A percentile compares a stretch with the other conserved stretches of the same genome.
Conservation (phyloP, 345 rosid genomes). For the Aquilaria sinensis region DNA sequence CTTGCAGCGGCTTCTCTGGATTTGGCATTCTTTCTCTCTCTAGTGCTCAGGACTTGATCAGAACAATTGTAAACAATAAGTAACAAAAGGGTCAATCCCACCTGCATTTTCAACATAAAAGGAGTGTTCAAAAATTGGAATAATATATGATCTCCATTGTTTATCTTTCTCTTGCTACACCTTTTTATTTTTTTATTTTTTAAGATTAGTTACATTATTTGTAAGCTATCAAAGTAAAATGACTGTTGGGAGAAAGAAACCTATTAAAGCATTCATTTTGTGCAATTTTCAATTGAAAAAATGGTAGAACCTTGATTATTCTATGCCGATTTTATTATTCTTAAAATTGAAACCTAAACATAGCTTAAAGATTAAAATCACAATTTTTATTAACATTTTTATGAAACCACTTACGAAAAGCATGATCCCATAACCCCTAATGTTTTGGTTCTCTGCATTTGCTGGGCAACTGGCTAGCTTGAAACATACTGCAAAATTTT, state of each 20-base stretch:
- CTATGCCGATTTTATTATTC: too few relatives aligned
- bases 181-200: too few relatives aligned
- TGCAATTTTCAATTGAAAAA: too few relatives aligned
- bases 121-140: too few relatives aligned
- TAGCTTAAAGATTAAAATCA: conserved; percentile 4
- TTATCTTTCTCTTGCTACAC: too few relatives aligned
- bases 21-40: conserved; percentile 52
- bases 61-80: conserved; percentile 59
- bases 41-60: conserved; percentile 58
- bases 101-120: conserved; percentile 37
- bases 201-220: too few relatives aligned
- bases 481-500: conserved; percentile 56
- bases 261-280: too few relatives aligned
- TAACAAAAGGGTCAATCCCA: conserved; percentile 39
- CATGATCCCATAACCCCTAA: conserved; percentile 73
- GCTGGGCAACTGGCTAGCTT: conserved; percentile 68
- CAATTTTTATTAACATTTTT: conserved; percentile 1
- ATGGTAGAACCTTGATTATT: too few relatives aligned
- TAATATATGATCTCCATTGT: too few relatives aligned
- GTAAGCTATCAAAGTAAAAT: too few relatives aligned
- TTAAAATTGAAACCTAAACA: too few relatives aligned
- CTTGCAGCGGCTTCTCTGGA: conserved; percentile 76
- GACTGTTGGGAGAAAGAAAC: too few relatives aligned
- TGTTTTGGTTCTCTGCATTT: conserved; percentile 59
- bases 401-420: conserved; percentile 58